Conservation (phyloP, 2,329 filamentous ascomycete species). For the Ilyonectria destructans region DNA sequence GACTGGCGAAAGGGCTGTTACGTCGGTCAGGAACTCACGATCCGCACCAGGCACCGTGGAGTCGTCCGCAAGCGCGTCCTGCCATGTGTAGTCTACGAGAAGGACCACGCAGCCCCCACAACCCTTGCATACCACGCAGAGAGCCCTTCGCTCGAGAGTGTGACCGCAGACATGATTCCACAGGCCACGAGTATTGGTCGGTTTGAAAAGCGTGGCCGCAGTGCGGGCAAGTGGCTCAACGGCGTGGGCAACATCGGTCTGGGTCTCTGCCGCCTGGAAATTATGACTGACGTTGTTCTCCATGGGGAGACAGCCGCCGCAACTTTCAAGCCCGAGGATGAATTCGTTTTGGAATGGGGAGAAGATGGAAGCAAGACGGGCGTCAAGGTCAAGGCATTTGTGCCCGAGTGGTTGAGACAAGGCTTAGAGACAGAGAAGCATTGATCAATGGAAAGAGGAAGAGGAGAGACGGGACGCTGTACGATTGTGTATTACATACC, state of each 20-base stretch:
- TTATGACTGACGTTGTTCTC: conserved; percentile 87
- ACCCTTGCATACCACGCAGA: conserved; percentile 65
- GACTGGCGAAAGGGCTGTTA: conserved; percentile 98
- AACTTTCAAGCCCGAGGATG: conserved; percentile 72
- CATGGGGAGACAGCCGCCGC: conserved; percentile 78
- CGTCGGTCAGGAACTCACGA: conserved; percentile 95
- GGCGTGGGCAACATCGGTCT: conserved; percentile 90
- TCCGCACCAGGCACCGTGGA: conserved; percentile 93
- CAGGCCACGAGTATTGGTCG: conserved; percentile 66
- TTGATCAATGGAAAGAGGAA: conserved; percentile 29
- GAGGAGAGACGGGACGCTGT: conserved; percentile 15
- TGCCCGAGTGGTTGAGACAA: conserved; percentile 81
- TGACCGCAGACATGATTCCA: conserved; percentile 58
- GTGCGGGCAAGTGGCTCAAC: conserved; percentile 85
- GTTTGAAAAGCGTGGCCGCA: conserved; percentile 73
- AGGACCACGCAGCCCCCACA: conserved; percentile 57
- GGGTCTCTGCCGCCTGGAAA: conserved; percentile 88
- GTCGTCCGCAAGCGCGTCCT: conserved; percentile 93
- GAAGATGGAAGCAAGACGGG: conserved; percentile 57
- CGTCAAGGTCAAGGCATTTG: conserved; percentile 82
- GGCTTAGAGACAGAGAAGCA: conserved; percentile 55
- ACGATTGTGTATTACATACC: conserved; percentile 35
- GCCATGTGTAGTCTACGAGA: conserved; percentile 81
- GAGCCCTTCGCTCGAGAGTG: conserved; percentile 43
- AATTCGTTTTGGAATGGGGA: conserved; percentile 73